Evolutionary conservation across 2,329 filamentous ascomycete genomes (phyloP).

Genomic region (Alternaria sp.): DNA sequence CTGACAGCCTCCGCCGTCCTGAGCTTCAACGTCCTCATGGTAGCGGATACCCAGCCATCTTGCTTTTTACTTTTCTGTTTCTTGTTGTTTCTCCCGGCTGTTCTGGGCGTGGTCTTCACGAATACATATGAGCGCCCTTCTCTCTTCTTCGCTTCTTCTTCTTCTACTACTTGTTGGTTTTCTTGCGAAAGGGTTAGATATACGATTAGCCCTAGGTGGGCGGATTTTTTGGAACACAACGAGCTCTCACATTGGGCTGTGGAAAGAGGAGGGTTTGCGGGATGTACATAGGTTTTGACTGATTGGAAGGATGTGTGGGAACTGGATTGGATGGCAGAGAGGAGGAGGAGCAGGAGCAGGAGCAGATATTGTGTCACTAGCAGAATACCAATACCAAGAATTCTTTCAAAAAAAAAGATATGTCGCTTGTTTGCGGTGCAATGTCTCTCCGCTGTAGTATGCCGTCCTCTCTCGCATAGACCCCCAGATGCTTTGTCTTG

Average conservation of each 20-base stretch:
- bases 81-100: not conserved
- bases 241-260: not conserved
- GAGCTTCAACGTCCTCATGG: conserved; percentile 1
- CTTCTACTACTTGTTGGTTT: not conserved
- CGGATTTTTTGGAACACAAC: not conserved
- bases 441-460: not conserved
- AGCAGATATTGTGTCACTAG: not conserved
- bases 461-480: not conserved
- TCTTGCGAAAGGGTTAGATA: not conserved
- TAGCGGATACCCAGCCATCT: not conserved
- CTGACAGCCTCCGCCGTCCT: not conserved
- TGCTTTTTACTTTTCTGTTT: not conserved
- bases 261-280: not conserved
- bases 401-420: not conserved
- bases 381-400: not conserved
- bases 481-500: not conserved
- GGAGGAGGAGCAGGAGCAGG: not conserved
- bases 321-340: not conserved
- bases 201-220: not conserved
- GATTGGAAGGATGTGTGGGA: not conserved
- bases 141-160: not conserved
- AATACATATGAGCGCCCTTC: not conserved
- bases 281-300: not conserved
- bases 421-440: not conserved
- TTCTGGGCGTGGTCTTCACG: not conserved